Percentiles rank a stretch among this genome's conserved stretches.
Conservation (phyloP, 2,329 filamentous ascomycete species). For the Colletotrichum sp. region DNA sequence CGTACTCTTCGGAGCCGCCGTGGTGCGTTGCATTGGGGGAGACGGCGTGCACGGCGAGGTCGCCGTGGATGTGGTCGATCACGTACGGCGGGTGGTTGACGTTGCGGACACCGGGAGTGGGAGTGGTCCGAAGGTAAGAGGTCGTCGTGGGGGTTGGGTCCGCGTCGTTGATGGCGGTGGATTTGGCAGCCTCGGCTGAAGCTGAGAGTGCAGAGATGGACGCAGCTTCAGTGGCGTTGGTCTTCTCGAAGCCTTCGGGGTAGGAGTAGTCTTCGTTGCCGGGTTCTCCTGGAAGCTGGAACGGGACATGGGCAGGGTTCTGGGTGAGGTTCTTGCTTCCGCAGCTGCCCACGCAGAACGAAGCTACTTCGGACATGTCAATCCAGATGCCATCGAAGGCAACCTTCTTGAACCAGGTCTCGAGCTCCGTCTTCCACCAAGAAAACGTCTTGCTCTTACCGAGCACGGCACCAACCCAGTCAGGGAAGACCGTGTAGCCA, state of each 20-base stretch:
- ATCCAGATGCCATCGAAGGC: conserved; percentile 61
- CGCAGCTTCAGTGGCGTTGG: conserved; percentile 63
- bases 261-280: conserved; percentile 50
- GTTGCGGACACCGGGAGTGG: conserved; percentile 68
- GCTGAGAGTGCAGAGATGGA: conserved; percentile 57
- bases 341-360: conserved; percentile 75
- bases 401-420: conserved; percentile 56
- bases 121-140: conserved; percentile 47
- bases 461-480: conserved; percentile 68
- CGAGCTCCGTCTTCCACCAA: conserved; percentile 73
- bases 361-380: conserved; percentile 64
- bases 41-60: conserved; percentile 74
- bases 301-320: conserved; percentile 68
- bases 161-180: conserved; percentile 23
- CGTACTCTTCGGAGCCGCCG: conserved; percentile 77
- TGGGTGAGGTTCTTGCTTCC: conserved; percentile 65
- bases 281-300: conserved; percentile 63
- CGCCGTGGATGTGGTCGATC: conserved; percentile 75
- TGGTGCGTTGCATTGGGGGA: conserved; percentile 79
- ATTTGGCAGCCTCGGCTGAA: conserved; percentile 34
- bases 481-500: conserved; percentile 72
- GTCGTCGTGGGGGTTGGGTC: conserved; percentile 37
- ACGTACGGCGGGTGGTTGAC: conserved; percentile 78
- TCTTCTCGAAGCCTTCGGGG: conserved; percentile 64
- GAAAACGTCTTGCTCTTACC: conserved; percentile 66